Base-by-base conservation (phyloP, 768 basidiomycete species). In the Hydnomerulius pinastri region DNA sequence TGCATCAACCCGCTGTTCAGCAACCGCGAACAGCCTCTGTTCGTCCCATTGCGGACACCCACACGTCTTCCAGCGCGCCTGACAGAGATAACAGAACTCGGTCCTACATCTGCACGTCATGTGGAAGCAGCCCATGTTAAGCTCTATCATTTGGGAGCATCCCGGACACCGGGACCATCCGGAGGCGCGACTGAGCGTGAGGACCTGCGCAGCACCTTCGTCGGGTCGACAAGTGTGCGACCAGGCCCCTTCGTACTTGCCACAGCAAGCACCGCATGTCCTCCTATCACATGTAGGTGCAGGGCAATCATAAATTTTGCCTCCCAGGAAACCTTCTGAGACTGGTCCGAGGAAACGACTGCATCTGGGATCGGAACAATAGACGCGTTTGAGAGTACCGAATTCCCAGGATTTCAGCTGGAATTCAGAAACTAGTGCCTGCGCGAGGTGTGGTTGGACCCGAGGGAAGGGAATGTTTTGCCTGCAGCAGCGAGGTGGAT, bases 11-110 rank as follows among this genome's bases (percentile, higher is more conserved):
- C 77, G 69, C 24, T 69, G 68, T 48, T 74, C 69, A 0, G 82
- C 84, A 4, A 70, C 75, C 3, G 54, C 69, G 25, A 77, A 10
- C 11, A 68, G 21, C 6, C 55, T 47, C 3, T 23, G 27, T 57
- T 87, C 87, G 18, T 87, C 85, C 85, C 86, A 89, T 50, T 85
- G 82, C 1, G 75, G 73, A 54, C 87, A 89, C 1, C 0, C 12
- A 56, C 88, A 90, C 1, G 67, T 72, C 68, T 86, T 87, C 87
- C 87, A 90, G 3, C 50, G 69, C 20, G 58, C 75, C 71, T 74
- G 43, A 72, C 82, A 75, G 71, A 82, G 53, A 41, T 75, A 76
- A 54, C 74, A 75, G 37, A 75, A 75, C 42, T 74, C 60, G 10
- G 66, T 68, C 33, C 56, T 48, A 56, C 74, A 75, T 23, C 66